Base-by-base conservation (phyloP, 2,329 filamentous ascomycete genomes). In the Bipolaris oryzae region DNA sequence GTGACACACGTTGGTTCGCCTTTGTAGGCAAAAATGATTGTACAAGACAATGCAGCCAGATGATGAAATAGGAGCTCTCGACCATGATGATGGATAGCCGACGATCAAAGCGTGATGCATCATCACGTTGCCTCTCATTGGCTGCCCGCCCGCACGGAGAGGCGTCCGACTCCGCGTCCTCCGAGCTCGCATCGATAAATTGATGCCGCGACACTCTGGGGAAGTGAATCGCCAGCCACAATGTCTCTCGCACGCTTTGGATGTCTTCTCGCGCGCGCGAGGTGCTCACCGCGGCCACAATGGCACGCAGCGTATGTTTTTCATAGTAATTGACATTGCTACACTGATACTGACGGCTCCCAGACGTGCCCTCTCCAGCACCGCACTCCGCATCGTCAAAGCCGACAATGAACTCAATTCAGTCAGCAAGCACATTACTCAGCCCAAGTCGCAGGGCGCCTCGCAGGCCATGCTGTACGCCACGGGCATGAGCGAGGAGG, bases 401-500 rank as follows among this genome's bases (percentile, higher is more conserved):
- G 64, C 69, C 44, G 74, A 76, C 55, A 62, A 69, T 63, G 74
- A 74, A 55, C 70, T 78, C 63, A 99, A 99, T 84, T 91, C 87
- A 77, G 83, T 94, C 74, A 97, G 93, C 59, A 82, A 87, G 60
- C 78, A 82, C 75, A 94, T 99, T 81, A 99, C 95, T 23, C 93
- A 98, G 80, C 94, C 93, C 75, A 98, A 97, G 82, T 95, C 94
- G 33, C 95, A 99, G 82, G 95, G 95, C 67, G 95, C 96, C 53
- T 98, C 95, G 39, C 95, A 99, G 82, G 95, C 96, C 63, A 99
- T 99, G 96, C 84, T 99, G 55, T 99, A 96, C 82, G 95, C 91
- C 66, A 97, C 94, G 1, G 96, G 96, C 51, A 82, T 99, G 70
- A 86, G 81, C 39, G 91, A 96, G 73, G 84, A 85, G 54, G 93